These are phyloP conservation scores for Coemansia sp. DNA, from an alignment of 371 early-diverging fungal species.

Conservation along the genomic window DNA sequence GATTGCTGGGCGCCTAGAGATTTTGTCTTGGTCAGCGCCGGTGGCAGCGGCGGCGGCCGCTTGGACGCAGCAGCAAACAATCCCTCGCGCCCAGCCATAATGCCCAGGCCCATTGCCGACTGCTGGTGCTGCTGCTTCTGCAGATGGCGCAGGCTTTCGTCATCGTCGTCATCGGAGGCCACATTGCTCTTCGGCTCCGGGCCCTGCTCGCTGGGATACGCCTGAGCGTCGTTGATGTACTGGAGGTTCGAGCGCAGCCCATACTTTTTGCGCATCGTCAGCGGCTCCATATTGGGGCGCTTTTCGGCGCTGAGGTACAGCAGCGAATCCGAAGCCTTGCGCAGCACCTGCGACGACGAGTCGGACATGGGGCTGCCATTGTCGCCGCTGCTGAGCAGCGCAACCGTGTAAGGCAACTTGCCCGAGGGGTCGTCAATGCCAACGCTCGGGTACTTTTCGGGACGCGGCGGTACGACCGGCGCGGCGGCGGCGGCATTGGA, in stretches of 20 bases:
- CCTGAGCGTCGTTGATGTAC: slow-evolving; percentile 23
- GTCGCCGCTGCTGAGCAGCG: slow-evolving; percentile 9
- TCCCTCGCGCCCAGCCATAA: slow-evolving; percentile 9
- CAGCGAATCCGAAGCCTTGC: slow-evolving; percentile 48
- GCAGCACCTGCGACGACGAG: slow-evolving; percentile 29
- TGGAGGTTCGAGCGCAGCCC: slow-evolving; percentile 48
- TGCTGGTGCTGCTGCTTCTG: not conserved
- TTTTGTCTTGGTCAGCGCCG: slow-evolving; percentile 24
- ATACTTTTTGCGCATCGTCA: slow-evolving; percentile 51
- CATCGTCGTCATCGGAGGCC: slow-evolving; percentile 12
- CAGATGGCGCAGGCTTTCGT: not conserved
- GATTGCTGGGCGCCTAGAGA: slow-evolving; percentile 16
- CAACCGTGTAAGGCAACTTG: slow-evolving; percentile 10
- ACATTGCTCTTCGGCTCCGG: slow-evolving; percentile 22
- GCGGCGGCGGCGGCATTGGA: not conserved
- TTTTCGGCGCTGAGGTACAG: slow-evolving; percentile 47
- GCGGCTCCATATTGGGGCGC: slow-evolving; percentile 46
- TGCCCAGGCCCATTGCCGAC: slow-evolving; percentile 15
- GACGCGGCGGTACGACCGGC: slow-evolving; percentile 33
- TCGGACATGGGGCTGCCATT: slow-evolving; percentile 3
- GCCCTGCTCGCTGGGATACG: slow-evolving; percentile 15
- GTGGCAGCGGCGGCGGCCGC: slow-evolving; percentile 18
- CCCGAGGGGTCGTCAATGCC: slow-evolving; percentile 20
- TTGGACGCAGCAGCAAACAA: slow-evolving; percentile 9
- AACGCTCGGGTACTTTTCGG: slow-evolving; percentile 36